Evolutionary conservation across 306 rosid species (phyloP).

Genomic region (Castanospermum australe): DNA sequence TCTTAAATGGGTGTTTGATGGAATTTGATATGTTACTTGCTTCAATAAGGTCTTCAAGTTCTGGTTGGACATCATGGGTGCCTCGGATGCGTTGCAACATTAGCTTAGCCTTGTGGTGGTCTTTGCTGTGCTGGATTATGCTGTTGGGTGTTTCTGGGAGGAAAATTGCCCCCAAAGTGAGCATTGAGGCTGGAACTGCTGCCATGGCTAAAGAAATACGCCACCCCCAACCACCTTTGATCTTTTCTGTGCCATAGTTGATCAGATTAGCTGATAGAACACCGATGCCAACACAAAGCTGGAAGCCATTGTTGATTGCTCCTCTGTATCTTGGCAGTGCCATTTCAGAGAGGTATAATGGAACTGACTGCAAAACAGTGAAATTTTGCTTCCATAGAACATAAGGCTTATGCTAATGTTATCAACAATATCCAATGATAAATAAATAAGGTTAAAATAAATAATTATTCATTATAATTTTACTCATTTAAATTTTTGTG

Average conservation of each 20-base stretch:
- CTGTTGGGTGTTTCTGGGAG: constrained; percentile 42
- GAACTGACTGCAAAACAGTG: constrained; percentile 40
- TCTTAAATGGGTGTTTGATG: constrained; percentile 46
- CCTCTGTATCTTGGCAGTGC: constrained; percentile 52
- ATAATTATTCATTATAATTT: no score
- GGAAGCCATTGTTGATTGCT: constrained; percentile 57
- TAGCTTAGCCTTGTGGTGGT: constrained; percentile 30
- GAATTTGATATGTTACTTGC: constrained; percentile 45
- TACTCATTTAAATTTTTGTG: no score
- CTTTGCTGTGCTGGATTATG: constrained; percentile 27
- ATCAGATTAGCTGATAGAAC: constrained; percentile 25
- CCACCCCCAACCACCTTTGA: constrained; percentile 34
- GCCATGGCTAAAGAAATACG: constrained; percentile 36
- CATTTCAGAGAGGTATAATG: constrained; percentile 50
- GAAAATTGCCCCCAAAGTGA: constrained; percentile 22
- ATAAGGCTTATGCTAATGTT: not conserved
- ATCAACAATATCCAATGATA: not conserved
- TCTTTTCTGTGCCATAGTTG: constrained; percentile 29
- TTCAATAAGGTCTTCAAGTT: constrained; percentile 54
- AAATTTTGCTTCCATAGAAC: not conserved
- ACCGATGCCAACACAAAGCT: constrained; percentile 34
- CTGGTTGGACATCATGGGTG: constrained; percentile 44
- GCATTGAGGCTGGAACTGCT: constrained; percentile 33
- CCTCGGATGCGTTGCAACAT: constrained; percentile 52
- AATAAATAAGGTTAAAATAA: not conserved